A percentile compares a stretch with the other conserved stretches of the same genome.
Evolutionary conservation across 129 eudicot genomes (phyloP).

Genomic region (Chrysanthemum seticuspe): DNA sequence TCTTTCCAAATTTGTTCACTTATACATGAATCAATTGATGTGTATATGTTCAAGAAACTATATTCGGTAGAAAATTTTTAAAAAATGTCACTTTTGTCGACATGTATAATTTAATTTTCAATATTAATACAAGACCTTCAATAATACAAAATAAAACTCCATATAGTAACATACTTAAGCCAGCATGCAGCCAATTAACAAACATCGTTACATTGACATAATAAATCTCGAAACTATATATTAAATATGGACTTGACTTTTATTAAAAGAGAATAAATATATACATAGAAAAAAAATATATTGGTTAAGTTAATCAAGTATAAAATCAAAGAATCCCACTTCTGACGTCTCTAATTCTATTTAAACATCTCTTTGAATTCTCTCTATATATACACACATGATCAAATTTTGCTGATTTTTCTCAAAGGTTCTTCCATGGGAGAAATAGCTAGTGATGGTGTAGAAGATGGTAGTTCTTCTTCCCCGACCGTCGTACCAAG

Average conservation of each 20-base stretch:
- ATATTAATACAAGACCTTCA: too few species aligned
- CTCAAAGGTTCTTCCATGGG: constrained; percentile 21
- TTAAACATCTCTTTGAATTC: background rate
- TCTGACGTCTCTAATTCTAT: constrained; percentile 23
- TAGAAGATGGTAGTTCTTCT: constrained; percentile 20
- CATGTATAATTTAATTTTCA: too few species aligned
- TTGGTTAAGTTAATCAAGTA: constrained; percentile 1
- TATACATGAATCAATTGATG: too few species aligned
- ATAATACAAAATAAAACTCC: too few species aligned
- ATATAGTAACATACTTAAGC: too few species aligned
- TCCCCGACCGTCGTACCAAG: constrained; percentile 21
- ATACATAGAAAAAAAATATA: background rate
- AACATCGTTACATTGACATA: background rate
- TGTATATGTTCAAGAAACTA: too few species aligned
- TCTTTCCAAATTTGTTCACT: too few species aligned
- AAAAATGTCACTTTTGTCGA: too few species aligned
- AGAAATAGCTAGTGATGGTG: constrained; percentile 14
- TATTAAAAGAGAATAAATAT: background rate
- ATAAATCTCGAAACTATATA: background rate
- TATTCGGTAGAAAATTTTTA: too few species aligned
- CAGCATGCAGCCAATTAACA: too few species aligned
- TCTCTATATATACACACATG: background rate
- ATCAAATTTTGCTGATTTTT: constrained; percentile 2
- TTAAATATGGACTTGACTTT: constrained; percentile 15
- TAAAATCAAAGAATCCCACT: constrained; percentile 31